Conservation (phyloP, 2,329 filamentous ascomycete genomes). For the Arthrobotrys sinensis region DNA sequence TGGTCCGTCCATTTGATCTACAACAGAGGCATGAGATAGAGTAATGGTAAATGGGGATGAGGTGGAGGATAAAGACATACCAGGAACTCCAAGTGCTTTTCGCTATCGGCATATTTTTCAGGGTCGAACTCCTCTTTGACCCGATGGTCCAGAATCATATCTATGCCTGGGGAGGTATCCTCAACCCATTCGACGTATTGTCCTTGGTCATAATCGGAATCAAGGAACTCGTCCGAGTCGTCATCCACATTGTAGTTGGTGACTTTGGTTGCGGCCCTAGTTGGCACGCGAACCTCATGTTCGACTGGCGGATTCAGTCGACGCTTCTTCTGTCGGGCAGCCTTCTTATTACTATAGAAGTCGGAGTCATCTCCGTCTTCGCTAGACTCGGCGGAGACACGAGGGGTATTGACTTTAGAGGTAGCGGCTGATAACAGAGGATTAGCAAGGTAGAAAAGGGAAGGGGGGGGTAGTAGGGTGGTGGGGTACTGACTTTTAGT, state of each 20-base stretch:
- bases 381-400: slow-evolving; percentile 72
- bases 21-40: slow-evolving; percentile 63
- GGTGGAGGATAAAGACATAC: slow-evolving; percentile 66
- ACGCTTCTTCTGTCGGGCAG: slow-evolving; percentile 77
- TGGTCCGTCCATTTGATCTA: slow-evolving; percentile 97
- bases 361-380: slow-evolving; percentile 83
- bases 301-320: slow-evolving; percentile 77
- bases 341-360: slow-evolving; percentile 79
- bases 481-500: slow-evolving; percentile 37
- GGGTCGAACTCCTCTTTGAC: slow-evolving; percentile 77
- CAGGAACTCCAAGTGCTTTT: slow-evolving; percentile 88
- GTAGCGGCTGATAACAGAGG: slow-evolving; percentile 42
- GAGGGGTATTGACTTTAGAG: slow-evolving; percentile 56
- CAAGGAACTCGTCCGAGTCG: slow-evolving; percentile 69
- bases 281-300: slow-evolving; percentile 91
- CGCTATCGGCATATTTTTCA: slow-evolving; percentile 36
- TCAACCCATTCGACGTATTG: slow-evolving; percentile 43
- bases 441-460: slow-evolving; percentile 4
- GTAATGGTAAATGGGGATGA: not conserved
- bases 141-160: slow-evolving; percentile 89
- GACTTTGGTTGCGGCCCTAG: slow-evolving; percentile 83
- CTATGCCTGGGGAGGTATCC: slow-evolving; percentile 80
- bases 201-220: slow-evolving; percentile 67
- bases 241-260: slow-evolving; percentile 79
- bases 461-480: slow-evolving; percentile 32